Percentiles rank a stretch among this genome's conserved stretches.
These are phyloP conservation scores for Pseudogymnoascus sp. DNA, from an alignment of 2,329 filamentous ascomycete genomes.

Conservation along the genomic window DNA sequence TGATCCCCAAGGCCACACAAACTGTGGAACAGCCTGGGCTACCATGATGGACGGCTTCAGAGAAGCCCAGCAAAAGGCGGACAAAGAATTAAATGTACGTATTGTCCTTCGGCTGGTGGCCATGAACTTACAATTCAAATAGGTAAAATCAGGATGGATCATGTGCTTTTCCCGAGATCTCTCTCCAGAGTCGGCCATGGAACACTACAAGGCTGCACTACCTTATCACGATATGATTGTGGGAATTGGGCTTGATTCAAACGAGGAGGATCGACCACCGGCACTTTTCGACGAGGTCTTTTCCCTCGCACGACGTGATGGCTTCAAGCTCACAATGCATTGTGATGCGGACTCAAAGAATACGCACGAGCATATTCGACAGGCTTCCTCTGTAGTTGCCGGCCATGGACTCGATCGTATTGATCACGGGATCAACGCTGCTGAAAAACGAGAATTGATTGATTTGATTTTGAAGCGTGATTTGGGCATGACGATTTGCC, in stretches of 20 bases:
- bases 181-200: constrained; percentile 46
- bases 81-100: constrained; percentile 50
- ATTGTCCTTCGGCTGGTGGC: neutral
- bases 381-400: constrained; percentile 43
- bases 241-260: constrained; percentile 59
- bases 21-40: constrained; percentile 51
- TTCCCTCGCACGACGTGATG: constrained; percentile 39
- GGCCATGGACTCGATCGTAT: constrained; percentile 54
- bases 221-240: constrained; percentile 28
- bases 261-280: constrained; percentile 45
- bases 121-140: constrained; percentile 8
- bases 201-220: constrained; percentile 34
- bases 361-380: constrained; percentile 53
- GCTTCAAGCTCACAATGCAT: constrained; percentile 57
- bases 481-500: constrained; percentile 63
- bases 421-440: constrained; percentile 57
- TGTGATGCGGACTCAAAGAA: constrained; percentile 59
- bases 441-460: constrained; percentile 49
- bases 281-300: constrained; percentile 55
- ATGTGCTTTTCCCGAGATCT: constrained; percentile 65
- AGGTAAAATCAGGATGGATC: constrained; percentile 46
- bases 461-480: constrained; percentile 29
- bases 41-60: constrained; percentile 55
- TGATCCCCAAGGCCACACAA: constrained; percentile 65
- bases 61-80: constrained; percentile 49